Evolutionary conservation across 345 rosid species (phyloP).

Genomic region (Excoecaria agallocha): DNA sequence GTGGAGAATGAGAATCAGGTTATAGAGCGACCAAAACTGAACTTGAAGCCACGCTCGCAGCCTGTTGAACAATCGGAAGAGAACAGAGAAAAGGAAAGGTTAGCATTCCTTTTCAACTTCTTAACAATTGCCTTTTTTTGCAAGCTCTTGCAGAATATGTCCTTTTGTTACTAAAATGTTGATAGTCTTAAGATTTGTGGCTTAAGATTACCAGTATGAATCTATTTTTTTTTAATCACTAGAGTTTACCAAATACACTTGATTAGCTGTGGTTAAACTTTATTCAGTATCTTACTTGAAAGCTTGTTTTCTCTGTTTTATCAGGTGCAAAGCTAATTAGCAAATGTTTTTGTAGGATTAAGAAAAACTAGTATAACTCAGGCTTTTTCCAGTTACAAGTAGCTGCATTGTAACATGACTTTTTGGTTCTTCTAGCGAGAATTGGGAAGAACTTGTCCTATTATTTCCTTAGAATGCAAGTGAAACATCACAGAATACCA

Average conservation of each 20-base stretch:
- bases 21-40: slow-evolving; percentile 57
- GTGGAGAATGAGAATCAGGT: slow-evolving; percentile 50
- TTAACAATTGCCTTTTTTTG: background rate
- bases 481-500: background rate
- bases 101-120: slow-evolving; percentile 7
- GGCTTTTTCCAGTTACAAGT: background rate
- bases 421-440: background rate
- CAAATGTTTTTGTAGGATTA: background rate
- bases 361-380: background rate
- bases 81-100: slow-evolving; percentile 61
- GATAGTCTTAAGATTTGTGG: background rate
- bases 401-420: background rate
- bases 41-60: slow-evolving; percentile 60
- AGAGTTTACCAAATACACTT: background rate
- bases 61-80: slow-evolving; percentile 48
- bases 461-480: background rate
- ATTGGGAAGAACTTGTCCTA: background rate
- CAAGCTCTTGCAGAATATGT: background rate
- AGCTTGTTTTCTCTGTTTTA: background rate
- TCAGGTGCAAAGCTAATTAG: no score
- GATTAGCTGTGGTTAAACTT: background rate
- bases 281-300: background rate
- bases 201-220: background rate
- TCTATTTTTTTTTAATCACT: background rate
- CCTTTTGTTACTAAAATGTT: background rate